These are phyloP conservation scores for Penicillium concentricum DNA, from an alignment of 2,329 filamentous ascomycete genomes.

Conservation along the genomic window DNA sequence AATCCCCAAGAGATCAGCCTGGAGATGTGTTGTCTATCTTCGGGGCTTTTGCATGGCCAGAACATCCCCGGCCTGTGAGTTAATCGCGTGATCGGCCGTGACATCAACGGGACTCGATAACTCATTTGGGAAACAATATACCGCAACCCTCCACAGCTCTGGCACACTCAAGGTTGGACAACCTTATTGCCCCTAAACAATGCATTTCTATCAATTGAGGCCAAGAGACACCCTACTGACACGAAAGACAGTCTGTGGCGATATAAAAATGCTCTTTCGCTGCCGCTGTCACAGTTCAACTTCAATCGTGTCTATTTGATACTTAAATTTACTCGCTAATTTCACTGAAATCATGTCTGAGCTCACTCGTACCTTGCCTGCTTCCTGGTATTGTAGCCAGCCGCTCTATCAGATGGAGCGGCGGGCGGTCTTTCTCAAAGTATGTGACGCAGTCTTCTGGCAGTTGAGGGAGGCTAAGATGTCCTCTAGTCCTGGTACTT, in stretches of 20 bases:
- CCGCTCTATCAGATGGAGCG: constrained; percentile 53
- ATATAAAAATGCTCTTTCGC: constrained; percentile 11
- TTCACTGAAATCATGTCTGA: constrained; percentile 29
- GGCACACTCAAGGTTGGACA: constrained; percentile 7
- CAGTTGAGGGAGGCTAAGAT: constrained; percentile 3
- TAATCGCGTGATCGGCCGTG: not conserved
- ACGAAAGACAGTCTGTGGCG: not conserved
- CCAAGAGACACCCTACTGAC: no score
- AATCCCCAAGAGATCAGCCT: not conserved
- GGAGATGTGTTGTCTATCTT: not conserved
- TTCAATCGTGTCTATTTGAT: not conserved
- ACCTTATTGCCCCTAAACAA: not conserved
- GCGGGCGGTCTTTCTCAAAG: constrained; percentile 51
- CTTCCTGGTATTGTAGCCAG: constrained; percentile 53
- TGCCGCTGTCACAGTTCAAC: not conserved
- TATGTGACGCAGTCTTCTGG: constrained; percentile 12
- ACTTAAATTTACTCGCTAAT: not conserved
- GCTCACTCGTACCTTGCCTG: constrained; percentile 47
- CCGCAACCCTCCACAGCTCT: constrained; percentile 5
- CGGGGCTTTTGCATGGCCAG: not conserved
- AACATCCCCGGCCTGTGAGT: not conserved
- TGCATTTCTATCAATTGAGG: not conserved
- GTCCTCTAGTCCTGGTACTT: constrained; percentile 52
- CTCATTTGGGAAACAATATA: constrained; percentile 34
- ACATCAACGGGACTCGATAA: constrained; percentile 29